phyloP scores from a whole-genome alignment of 345 rosid species.

The Eucalyptus cladocalyx region DNA sequence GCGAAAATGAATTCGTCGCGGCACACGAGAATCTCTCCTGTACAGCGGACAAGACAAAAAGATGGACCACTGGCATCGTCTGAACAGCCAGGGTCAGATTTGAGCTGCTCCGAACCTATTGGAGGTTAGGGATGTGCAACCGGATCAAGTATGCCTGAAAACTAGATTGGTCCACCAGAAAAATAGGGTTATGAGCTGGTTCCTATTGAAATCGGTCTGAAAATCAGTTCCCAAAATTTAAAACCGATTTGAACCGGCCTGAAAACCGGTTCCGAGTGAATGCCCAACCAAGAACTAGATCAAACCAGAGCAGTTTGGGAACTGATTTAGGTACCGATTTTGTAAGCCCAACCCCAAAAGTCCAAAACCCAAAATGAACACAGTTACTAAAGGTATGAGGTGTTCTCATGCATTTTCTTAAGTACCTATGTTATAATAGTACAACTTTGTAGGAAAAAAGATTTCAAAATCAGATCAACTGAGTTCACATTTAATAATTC shows the following conservation, averaged over 20 bases:
- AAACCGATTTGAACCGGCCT: rapidly evolving
- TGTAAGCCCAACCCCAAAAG: too few species aligned
- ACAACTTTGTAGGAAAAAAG: background rate
- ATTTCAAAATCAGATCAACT: background rate
- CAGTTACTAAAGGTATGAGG: too few species aligned
- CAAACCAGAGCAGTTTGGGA: rapidly evolving
- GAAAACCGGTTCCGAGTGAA: rapidly evolving
- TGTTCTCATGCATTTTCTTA: background rate
- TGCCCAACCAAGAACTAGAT: rapidly evolving
- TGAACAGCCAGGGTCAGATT: background rate
- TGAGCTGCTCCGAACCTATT: too few species aligned
- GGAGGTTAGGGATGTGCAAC: too few species aligned
- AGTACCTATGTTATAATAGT: background rate
- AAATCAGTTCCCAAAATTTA: too few species aligned
- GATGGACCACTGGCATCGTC: background rate
- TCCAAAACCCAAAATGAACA: too few species aligned
- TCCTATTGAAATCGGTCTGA: rapidly evolving
- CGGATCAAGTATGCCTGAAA: too few species aligned
- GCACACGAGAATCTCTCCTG: background rate
- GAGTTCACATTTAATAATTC: background rate
- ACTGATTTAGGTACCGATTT: rapidly evolving
- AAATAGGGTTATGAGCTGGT: rapidly evolving
- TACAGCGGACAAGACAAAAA: background rate
- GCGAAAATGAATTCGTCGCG: background rate
- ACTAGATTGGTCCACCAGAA: too few species aligned